Percentiles rank a stretch among this genome's conserved stretches.
Conservation (phyloP, 805 yeast genomes). For the Ogataea siamensis region DNA sequence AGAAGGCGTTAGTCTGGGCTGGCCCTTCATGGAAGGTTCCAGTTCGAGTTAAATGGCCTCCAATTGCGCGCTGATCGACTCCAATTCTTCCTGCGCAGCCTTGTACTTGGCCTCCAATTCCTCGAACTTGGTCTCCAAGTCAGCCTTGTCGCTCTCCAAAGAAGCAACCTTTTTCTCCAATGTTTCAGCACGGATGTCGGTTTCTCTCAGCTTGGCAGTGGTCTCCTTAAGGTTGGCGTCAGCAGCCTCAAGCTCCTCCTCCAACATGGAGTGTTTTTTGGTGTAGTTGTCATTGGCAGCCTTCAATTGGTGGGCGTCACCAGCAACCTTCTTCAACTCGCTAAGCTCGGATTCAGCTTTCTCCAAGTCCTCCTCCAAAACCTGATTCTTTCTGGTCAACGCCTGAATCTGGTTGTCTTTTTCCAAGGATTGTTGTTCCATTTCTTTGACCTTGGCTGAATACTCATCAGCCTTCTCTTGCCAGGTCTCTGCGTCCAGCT, state of each 20-base stretch:
- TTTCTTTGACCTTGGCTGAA: conserved; percentile 72
- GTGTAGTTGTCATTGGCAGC: conserved; percentile 87
- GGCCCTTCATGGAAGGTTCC: conserved; percentile 2
- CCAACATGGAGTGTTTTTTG: conserved; percentile 85
- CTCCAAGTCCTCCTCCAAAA: conserved; percentile 80
- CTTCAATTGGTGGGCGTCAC: conserved; percentile 84
- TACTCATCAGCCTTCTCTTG: conserved; percentile 94
- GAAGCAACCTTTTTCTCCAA: conserved; percentile 91
- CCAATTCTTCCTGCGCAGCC: conserved; percentile 88
- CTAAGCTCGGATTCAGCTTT: conserved; percentile 70
- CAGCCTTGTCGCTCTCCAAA: conserved; percentile 88
- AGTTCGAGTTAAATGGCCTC: conserved; percentile 54
- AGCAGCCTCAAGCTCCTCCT: conserved; percentile 86
- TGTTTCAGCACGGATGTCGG: conserved; percentile 95
- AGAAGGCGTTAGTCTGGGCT: conserved; percentile 1
- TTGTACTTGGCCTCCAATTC: conserved; percentile 79
- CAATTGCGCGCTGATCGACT: conserved; percentile 93
- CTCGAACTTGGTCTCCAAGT: conserved; percentile 86
- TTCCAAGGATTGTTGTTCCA: conserved; percentile 88
- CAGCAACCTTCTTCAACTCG: conserved; percentile 82
- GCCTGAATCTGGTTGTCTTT: conserved; percentile 95
- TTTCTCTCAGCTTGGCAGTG: conserved; percentile 89
- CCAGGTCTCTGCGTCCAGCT: conserved; percentile 95
- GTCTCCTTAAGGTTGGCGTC: conserved; percentile 91
- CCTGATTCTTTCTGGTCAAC: conserved; percentile 86